phyloP scores from a whole-genome alignment of 2,329 filamentous ascomycete species.

The Orbilia javanica region DNA sequence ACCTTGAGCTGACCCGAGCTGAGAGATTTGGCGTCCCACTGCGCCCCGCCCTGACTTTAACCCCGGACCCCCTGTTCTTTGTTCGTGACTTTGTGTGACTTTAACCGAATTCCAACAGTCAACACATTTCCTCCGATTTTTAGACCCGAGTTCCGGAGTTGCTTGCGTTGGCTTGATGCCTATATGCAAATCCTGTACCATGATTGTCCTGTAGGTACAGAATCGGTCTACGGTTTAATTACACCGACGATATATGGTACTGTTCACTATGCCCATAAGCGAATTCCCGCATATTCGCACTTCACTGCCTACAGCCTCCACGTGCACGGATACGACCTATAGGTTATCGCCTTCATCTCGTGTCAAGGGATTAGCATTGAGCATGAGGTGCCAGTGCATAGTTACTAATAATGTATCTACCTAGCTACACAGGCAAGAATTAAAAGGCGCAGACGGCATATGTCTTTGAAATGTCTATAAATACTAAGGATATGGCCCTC shows the following conservation, averaged over 20 bases:
- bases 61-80: neutral
- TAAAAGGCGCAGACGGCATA: neutral
- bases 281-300: conserved; percentile 21
- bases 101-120: conserved; percentile 39
- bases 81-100: too few species aligned
- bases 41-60: neutral
- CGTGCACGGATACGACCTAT: neutral
- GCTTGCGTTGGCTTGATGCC: neutral
- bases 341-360: neutral
- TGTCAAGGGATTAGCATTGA: neutral
- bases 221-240: neutral
- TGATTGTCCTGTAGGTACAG: neutral
- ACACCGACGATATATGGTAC: neutral
- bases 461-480: conserved; percentile 21
- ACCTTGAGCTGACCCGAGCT: neutral
- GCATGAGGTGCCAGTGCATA: neutral
- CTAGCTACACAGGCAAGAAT: neutral
- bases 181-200: neutral
- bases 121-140: conserved; percentile 18
- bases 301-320: neutral
- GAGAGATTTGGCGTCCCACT: neutral
- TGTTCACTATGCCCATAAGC: neutral
- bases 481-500: neutral
- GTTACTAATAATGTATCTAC: too few species aligned
- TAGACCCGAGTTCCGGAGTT: neutral